A percentile compares a stretch with the other conserved stretches of the same genome.
Conservation (phyloP, 805 yeast species). For the Yarrowia porcina region DNA sequence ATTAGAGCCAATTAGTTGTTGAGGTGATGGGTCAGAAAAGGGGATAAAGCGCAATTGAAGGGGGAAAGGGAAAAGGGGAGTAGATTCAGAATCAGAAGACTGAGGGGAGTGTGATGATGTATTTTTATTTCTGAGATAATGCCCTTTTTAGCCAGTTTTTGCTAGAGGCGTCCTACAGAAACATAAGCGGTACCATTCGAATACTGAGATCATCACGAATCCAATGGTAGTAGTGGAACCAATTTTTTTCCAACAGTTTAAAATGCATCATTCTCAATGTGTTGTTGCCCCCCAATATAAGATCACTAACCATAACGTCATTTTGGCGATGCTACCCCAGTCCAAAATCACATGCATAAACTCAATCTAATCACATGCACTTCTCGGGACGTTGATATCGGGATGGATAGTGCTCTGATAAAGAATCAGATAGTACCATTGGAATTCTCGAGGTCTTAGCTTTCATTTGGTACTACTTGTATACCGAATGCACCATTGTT, state of each 20-base stretch:
- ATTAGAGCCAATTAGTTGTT: not conserved
- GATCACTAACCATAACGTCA: not conserved
- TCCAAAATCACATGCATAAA: conserved; percentile 13
- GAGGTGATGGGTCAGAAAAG: not conserved
- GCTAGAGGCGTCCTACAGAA: too few species aligned
- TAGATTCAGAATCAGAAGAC: too few species aligned
- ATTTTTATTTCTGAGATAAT: not conserved
- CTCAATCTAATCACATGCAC: conserved; percentile 12
- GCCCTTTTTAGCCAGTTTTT: not conserved
- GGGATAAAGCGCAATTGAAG: too few species aligned
- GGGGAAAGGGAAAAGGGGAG: too few species aligned
- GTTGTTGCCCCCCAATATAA: too few species aligned
- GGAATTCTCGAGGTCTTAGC: not conserved
- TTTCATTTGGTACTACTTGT: not conserved
- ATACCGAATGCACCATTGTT: too few species aligned
- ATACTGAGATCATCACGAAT: too few species aligned
- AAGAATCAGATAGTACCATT: not conserved
- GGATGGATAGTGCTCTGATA: not conserved
- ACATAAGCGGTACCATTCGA: too few species aligned
- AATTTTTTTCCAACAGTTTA: too few species aligned
- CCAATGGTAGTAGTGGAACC: too few species aligned
- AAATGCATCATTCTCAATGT: too few species aligned
- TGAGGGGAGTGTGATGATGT: too few species aligned
- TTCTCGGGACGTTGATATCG: not conserved
- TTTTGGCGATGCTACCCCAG: not conserved